phyloP scores from a whole-genome alignment of 176 grass and related monocot species.

The Cenchrus fungigraminus region DNA sequence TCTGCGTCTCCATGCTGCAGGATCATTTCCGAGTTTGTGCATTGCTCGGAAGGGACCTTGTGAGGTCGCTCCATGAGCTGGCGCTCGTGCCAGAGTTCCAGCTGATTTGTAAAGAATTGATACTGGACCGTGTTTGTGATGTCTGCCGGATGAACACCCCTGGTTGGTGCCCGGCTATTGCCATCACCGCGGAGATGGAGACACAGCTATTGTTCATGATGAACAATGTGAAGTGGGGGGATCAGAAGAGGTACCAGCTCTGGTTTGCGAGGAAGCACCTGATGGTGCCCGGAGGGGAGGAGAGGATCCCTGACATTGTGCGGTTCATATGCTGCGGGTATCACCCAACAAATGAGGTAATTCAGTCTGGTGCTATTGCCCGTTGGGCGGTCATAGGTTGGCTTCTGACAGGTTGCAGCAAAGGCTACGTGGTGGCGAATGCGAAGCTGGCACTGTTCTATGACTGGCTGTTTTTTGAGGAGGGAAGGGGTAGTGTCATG shows the following conservation, averaged over 20 bases:
- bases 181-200: conserved; percentile 77
- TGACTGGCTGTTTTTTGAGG: conserved; percentile 85
- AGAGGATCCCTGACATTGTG: conserved; percentile 70
- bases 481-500: conserved; percentile 67
- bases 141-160: conserved; percentile 46
- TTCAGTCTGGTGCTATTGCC: conserved; percentile 71
- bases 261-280: conserved; percentile 85
- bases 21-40: conserved; percentile 54
- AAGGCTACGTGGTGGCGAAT: conserved; percentile 69
- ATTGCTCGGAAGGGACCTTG: conserved; percentile 71
- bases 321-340: conserved; percentile 75
- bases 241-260: conserved; percentile 76
- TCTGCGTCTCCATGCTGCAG: conserved; percentile 59
- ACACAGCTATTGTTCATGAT: conserved; percentile 83
- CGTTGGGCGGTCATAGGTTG: conserved; percentile 86
- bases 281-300: conserved; percentile 68
- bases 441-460: conserved; percentile 87
- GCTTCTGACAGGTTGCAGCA: conserved; percentile 73
- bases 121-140: conserved; percentile 15
- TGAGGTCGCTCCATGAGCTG: conserved; percentile 76
- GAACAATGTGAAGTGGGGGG: conserved; percentile 78
- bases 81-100: conserved; percentile 72
- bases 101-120: conserved; percentile 60
- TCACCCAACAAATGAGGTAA: conserved; percentile 72
- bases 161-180: conserved; percentile 41